These are phyloP conservation scores for Candida insectalens DNA, from an alignment of 805 yeast species.

Conservation along the genomic window DNA sequence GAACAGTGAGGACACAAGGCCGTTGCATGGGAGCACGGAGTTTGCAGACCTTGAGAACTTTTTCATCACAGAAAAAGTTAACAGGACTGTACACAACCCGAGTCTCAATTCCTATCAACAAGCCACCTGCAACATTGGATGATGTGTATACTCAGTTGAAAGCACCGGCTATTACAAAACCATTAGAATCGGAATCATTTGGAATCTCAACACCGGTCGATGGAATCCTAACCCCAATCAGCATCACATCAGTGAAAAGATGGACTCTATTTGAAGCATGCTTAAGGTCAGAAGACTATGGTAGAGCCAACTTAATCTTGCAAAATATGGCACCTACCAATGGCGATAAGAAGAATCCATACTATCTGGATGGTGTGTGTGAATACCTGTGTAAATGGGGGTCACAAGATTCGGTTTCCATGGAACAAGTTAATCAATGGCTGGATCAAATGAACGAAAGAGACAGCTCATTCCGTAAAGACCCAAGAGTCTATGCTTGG, in stretches of 20 bases:
- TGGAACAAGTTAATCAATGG: slow-evolving; percentile 18
- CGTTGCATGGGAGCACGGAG: no score
- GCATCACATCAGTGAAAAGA: slow-evolving; percentile 15
- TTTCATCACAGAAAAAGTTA: not conserved
- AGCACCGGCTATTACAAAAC: not conserved
- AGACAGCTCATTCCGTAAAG: slow-evolving; percentile 12
- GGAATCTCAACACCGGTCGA: slow-evolving; percentile 17
- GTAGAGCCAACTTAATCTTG: slow-evolving; percentile 62
- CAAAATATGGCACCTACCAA: slow-evolving; percentile 38
- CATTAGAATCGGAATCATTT: slow-evolving; percentile 6
- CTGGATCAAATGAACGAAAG: slow-evolving; percentile 11
- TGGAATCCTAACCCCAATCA: slow-evolving; percentile 18
- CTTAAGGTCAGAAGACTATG: slow-evolving; percentile 51
- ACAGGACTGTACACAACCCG: not conserved
- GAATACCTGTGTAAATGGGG: slow-evolving; percentile 39
- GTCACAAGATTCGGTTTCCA: slow-evolving; percentile 16
- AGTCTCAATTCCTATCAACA: not conserved
- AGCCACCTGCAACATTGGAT: slow-evolving; percentile 12
- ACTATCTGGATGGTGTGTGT: slow-evolving; percentile 59
- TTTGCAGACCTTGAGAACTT: not conserved
- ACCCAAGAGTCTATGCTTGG: slow-evolving; percentile 23
- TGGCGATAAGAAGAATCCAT: slow-evolving; percentile 18
- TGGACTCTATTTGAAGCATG: slow-evolving; percentile 79
- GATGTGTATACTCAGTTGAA: slow-evolving; percentile 9
- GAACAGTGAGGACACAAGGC: no score